Base-by-base conservation (phyloP, 139 green algal species). In the Coelastrella sp. region DNA sequence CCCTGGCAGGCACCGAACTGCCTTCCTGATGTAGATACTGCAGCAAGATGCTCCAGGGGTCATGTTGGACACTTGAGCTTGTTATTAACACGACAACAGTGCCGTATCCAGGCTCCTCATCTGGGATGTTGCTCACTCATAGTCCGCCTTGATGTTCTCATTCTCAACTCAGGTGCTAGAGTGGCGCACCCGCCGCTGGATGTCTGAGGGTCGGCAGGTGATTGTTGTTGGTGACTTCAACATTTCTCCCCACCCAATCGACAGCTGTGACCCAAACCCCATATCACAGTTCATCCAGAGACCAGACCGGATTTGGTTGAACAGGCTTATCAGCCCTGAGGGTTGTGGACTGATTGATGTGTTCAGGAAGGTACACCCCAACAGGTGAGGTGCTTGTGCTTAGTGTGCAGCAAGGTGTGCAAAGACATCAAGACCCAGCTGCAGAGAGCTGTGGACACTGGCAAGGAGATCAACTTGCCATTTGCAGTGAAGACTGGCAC, bases 361-460 rank as follows among this genome's bases (percentile, higher is more conserved):
- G 13, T 95, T 95, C 67, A 67, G 92, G 4, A 41, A 83, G 13
- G 91, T 93, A 78, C 82, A 92, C 63, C 92, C 92, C 0, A n/a
- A 73, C 37, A 81, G 86, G 86, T 89, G n/a, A 63, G 79, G 8
- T 53, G 11, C 8, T 11, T 53, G 45, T 11, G 45, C n/a, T n/a
- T n/a, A n/a, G n/a, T n/a, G n/a, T 62, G 59, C 76, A 83, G 57
- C 23, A 87, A 81, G 53, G 84, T 99, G 73, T 95, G 87, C 76
- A 99, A 98, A 93, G 97, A 99, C 81, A 91, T 98, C 63, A 87
- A 92, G 25, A 85, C 73, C 84, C 94, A 98, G 53, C 87, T 98
- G 77, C 95, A 98, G 86, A 86, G 86, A 53, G 90, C 79, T 37
- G 88, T 97, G 48, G 94, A 98, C 88, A 86, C 66, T 27, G 92